Percentiles rank a stretch among this genome's conserved stretches.
phyloP scores from a whole-genome alignment of 768 basidiomycete genomes.

The Russula ochroleuca region DNA sequence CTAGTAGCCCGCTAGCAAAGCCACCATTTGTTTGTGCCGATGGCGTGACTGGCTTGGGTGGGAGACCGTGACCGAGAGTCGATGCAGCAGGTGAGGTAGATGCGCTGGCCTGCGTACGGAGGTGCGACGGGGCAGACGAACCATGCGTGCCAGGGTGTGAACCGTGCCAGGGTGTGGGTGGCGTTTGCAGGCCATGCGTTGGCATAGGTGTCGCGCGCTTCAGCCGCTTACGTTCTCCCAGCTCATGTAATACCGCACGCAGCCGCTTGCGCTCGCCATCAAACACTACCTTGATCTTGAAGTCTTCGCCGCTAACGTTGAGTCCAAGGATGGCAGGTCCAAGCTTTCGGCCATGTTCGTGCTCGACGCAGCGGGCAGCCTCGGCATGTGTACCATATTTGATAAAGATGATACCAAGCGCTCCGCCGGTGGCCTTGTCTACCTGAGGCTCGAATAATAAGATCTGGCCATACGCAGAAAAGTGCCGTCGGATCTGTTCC shows the following conservation, averaged over 20 bases:
- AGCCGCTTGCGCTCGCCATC: constrained; percentile 70
- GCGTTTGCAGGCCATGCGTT: constrained; percentile 17
- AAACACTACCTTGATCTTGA: constrained; percentile 69
- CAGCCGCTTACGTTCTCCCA: constrained; percentile 49
- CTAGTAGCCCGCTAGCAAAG: constrained; percentile 16
- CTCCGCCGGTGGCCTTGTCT: constrained; percentile 73
- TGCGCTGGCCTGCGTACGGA: constrained; percentile 18
- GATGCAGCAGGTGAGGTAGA: constrained; percentile 20
- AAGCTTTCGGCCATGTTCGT: constrained; percentile 61
- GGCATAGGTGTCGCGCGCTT: constrained; percentile 30
- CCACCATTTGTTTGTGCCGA: constrained; percentile 19
- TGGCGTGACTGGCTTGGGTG: constrained; percentile 26
- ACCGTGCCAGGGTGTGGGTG: constrained; percentile 27
- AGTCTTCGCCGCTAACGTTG: constrained; percentile 38
- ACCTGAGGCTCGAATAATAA: constrained; percentile 70
- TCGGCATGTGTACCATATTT: constrained; percentile 61
- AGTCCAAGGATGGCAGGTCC: constrained; percentile 41
- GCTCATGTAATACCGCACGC: constrained; percentile 60
- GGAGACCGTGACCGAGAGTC: constrained; percentile 17
- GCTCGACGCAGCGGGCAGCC: constrained; percentile 60
- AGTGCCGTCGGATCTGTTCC: constrained; percentile 59
- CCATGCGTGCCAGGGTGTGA: constrained; percentile 31
- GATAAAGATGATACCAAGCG: constrained; percentile 78
- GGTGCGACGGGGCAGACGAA: constrained; percentile 16
- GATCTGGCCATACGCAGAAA: constrained; percentile 58